Evolutionary conservation across 2,329 filamentous ascomycete species (phyloP), one percentile per base, ranked within the genome.

Genomic region (Cladophialophora yegresii): DNA sequence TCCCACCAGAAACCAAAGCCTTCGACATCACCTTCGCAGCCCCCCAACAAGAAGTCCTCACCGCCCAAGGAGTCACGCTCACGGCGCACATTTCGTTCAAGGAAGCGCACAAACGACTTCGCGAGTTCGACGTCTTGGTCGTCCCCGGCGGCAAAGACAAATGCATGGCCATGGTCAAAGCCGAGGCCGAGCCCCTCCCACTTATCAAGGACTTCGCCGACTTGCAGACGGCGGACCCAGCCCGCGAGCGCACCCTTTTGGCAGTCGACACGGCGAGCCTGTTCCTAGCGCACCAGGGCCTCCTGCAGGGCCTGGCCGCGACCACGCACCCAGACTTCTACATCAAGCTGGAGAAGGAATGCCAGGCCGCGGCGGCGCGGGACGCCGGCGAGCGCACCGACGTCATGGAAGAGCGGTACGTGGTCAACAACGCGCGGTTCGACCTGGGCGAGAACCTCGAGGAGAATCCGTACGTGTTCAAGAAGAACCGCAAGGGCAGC

Each of bases 371-470:
- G 54, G 85, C 89, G 53, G 85, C 86, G 63, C 83, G 87, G 68
- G 87, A 90, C 76, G 81, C 89, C 70, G 84, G 86, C 62, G 89
- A 92, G 80, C 88, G 90, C 74, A 92, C 90, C 72, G 90, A 95
- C 73, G 89, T 95, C 68, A 84, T 93, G 73, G 90, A 95, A 74
- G 83, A 84, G 73, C 85, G 91, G 73, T 96, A 95, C 75, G 91
- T 96, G 22, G 91, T 96, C 76, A 96, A 96, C 83, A 95, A 96
- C 79, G 87, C 92, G 65, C 89, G 91, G 71, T 96, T 93, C 76
- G 91, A 95, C 72, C 82, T 95, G 50, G 84, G 83, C 71, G 89
- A 89, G 66, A 87, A 93, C 73, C 86, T 90, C 73, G 89, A 93
- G 67, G 88, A 92, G 77, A 93, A 91, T 77, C 90, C 90, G 33